A percentile compares a stretch with the other conserved stretches of the same genome.
These are phyloP conservation scores for Trichosporon inkin DNA, from an alignment of 1,284 basidiomycete species.

Conservation along the genomic window DNA sequence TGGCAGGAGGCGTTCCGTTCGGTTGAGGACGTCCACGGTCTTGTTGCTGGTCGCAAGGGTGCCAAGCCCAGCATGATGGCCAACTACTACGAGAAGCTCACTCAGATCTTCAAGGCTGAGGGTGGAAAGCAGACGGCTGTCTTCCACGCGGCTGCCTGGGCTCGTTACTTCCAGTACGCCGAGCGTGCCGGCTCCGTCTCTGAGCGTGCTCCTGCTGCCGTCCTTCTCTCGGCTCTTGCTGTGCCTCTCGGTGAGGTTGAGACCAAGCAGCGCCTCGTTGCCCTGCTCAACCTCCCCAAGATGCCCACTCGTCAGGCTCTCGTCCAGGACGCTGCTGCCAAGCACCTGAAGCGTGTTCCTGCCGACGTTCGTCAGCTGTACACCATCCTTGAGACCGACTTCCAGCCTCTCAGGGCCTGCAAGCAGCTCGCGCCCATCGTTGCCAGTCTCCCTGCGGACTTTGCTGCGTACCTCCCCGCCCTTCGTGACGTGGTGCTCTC, in stretches of 20 bases:
- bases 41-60: conserved; percentile 76
- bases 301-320: conserved; percentile 83
- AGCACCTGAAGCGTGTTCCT: conserved; percentile 76
- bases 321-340: conserved; percentile 78
- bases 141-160: conserved; percentile 97
- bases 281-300: conserved; percentile 77
- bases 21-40: conserved; percentile 95
- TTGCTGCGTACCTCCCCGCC: conserved; percentile 79
- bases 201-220: conserved; percentile 79
- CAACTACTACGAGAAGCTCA: conserved; percentile 97
- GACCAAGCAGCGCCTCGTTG: conserved; percentile 71
- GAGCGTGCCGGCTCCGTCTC: conserved; percentile 64
- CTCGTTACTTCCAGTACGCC: conserved; percentile 63
- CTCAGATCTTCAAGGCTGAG: conserved; percentile 73
- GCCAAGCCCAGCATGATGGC: conserved; percentile 96
- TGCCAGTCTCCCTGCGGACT: conserved; percentile 59
- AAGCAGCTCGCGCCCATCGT: conserved; percentile 78
- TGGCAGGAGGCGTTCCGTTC: conserved; percentile 99
- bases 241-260: conserved; percentile 78
- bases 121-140: conserved; percentile 69
- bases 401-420: conserved; percentile 90
- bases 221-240: conserved; percentile 86
- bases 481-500: conserved; percentile 90
- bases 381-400: conserved; percentile 86
- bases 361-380: conserved; percentile 78